Conservation (phyloP, 176 grass and related monocot species). For the Metroxylon sagu region DNA sequence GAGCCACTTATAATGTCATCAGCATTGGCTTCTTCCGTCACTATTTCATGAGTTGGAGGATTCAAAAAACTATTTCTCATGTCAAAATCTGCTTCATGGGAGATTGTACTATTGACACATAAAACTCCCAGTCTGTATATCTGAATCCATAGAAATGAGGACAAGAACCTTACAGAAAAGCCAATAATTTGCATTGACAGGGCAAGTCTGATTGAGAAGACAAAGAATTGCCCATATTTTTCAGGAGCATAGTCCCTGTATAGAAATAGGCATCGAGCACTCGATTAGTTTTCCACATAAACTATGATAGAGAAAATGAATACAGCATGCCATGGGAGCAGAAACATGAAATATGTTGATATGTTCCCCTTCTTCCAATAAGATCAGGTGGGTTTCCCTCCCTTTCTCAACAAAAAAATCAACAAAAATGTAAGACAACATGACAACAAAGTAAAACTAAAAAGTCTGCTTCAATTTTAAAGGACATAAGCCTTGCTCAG, state of each 20-base stretch:
- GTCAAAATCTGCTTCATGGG: slow-evolving; percentile 6
- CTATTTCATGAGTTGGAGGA: neutral
- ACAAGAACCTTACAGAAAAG: slow-evolving; percentile 18
- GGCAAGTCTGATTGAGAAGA: slow-evolving; percentile 21
- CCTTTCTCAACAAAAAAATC: no score
- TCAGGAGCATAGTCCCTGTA: neutral
- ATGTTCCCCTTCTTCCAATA: no score
- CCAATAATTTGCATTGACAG: slow-evolving; percentile 20
- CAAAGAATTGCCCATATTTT: slow-evolving; percentile 9
- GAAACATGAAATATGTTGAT: neutral
- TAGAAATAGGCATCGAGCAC: neutral
- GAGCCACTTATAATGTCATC: neutral
- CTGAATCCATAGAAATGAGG: slow-evolving; percentile 19
- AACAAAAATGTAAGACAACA: no score
- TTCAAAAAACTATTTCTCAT: neutral
- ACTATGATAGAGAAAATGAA: neutral
- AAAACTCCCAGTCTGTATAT: slow-evolving; percentile 10
- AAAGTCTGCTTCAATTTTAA: no score
- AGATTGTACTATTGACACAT: neutral
- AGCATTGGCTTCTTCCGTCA: neutral
- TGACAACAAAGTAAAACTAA: no score
- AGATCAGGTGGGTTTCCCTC: no score
- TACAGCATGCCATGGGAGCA: neutral
- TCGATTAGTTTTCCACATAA: neutral
- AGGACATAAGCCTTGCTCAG: no score